Evolutionary conservation across 768 basidiomycete species (phyloP).

Genomic region (Dendrothele bispora): DNA sequence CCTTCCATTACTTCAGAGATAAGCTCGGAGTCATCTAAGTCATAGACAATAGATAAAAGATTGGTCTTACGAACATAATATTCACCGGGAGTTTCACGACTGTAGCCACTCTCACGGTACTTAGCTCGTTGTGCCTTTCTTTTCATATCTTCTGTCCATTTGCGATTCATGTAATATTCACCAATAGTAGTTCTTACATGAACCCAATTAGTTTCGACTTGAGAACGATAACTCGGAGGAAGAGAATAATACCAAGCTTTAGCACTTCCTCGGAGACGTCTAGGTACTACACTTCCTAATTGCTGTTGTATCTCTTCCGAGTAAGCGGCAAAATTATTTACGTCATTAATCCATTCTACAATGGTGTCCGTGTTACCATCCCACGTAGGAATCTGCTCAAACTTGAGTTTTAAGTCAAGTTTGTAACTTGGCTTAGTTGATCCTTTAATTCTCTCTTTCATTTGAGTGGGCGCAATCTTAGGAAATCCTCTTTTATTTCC

Average conservation of each 20-base stretch:
- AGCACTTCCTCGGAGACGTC: not conserved
- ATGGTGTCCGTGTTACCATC: slow-evolving; percentile 3
- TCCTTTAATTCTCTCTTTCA: too few relatives aligned
- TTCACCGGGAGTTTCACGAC: slow-evolving; percentile 7
- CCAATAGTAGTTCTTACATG: not conserved
- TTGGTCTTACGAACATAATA: slow-evolving; percentile 11
- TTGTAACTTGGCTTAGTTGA: too few relatives aligned
- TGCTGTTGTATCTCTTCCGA: not conserved
- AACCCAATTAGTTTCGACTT: not conserved
- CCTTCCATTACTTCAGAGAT: slow-evolving; percentile 9
- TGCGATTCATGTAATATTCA: slow-evolving; percentile 2
- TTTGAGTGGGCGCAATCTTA: too few relatives aligned
- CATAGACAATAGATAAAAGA: not conserved
- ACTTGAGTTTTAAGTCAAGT: slow-evolving; percentile 6
- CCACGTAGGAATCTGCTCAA: slow-evolving; percentile 4
- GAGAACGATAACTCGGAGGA: not conserved
- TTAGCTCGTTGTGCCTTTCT: not conserved
- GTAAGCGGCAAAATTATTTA: not conserved
- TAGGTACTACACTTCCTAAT: not conserved
- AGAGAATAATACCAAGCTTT: slow-evolving; percentile 4
- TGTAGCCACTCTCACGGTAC: slow-evolving; percentile 1
- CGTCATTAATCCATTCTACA: not conserved
- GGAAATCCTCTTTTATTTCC: too few relatives aligned
- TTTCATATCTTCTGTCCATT: too few relatives aligned
- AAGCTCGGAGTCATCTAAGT: slow-evolving; percentile 4